Percentiles rank a stretch among this genome's conserved stretches.
Conservation (phyloP, 352 stramenopile genomes). For the Aphanomyces invadans region DNA sequence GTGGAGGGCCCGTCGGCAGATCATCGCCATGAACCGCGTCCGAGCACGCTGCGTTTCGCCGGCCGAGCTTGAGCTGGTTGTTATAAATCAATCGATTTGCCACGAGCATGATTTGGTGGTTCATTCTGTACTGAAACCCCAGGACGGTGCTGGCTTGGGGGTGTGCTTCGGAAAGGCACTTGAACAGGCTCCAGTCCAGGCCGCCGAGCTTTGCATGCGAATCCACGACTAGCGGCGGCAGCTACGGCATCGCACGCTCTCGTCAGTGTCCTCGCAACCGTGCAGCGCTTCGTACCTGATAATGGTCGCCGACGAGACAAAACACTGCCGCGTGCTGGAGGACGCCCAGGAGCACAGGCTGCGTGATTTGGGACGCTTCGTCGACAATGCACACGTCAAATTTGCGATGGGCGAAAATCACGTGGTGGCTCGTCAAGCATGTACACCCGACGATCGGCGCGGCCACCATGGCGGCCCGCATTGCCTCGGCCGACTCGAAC, state of each 20-base stretch:
- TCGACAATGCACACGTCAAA: slow-evolving; percentile 99
- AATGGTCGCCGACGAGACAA: slow-evolving; percentile 96
- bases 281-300: too few relatives aligned
- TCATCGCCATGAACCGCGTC: too few relatives aligned
- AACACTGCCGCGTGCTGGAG: slow-evolving; percentile 91
- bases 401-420: slow-evolving; percentile 68
- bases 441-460: slow-evolving; percentile 64
- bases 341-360: slow-evolving; percentile 91
- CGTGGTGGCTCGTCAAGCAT: slow-evolving; percentile 66
- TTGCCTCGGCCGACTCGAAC: slow-evolving; percentile 27
- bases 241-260: too few relatives aligned
- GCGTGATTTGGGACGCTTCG: slow-evolving; percentile 97
- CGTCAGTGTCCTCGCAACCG: too few relatives aligned
- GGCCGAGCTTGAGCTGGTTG: slow-evolving; percentile 90
- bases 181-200: slow-evolving; percentile 88
- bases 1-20: too few relatives aligned
- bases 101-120: slow-evolving; percentile 92
- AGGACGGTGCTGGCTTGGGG: slow-evolving; percentile 86
- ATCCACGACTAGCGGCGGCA: slow-evolving; percentile 93
- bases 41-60: too few relatives aligned
- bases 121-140: slow-evolving; percentile 99
- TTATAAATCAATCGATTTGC: slow-evolving; percentile 92
- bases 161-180: slow-evolving; percentile 86
- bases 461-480: slow-evolving; percentile 43
- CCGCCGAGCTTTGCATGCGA: slow-evolving; percentile 77